These are phyloP conservation scores for Brasenia schreberi DNA, from an alignment of 164 flowering plant species.

Conservation along the genomic window DNA sequence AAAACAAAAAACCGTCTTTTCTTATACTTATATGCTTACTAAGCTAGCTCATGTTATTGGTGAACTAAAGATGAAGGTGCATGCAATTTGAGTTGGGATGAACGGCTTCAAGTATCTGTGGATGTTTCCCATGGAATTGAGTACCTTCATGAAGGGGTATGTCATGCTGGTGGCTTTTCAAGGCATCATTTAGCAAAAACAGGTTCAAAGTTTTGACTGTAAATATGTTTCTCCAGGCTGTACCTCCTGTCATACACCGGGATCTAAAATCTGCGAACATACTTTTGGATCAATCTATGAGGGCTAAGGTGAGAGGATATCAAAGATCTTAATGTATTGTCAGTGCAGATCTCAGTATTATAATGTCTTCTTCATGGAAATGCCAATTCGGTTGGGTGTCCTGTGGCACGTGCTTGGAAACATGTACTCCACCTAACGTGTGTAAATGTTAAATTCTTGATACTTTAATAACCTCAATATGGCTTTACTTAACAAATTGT, in stretches of 20 bases:
- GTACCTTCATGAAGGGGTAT: conserved; percentile 99
- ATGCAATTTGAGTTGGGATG: conserved; percentile 67
- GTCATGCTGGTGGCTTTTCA: conserved; percentile 1
- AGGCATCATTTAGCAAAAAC: background rate
- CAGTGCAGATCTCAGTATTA: too few relatives aligned
- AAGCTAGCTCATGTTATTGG: too few relatives aligned
- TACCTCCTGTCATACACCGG: conserved; percentile 93
- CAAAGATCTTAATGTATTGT: background rate
- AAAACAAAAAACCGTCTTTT: background rate
- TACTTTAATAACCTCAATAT: too few relatives aligned
- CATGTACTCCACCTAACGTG: too few relatives aligned
- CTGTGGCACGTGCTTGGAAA: too few relatives aligned
- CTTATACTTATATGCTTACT: conserved; percentile 5
- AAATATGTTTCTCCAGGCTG: conserved; percentile 54
- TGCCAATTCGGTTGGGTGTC: too few relatives aligned
- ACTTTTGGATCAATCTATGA: conserved; percentile 62
- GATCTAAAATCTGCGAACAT: conserved; percentile 95
- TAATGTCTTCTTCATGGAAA: too few relatives aligned
- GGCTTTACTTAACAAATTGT: too few relatives aligned
- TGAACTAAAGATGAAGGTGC: conserved; percentile 35
- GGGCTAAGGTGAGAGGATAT: conserved; percentile 62
- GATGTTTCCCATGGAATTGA: conserved; percentile 95
- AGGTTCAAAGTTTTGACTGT: background rate
- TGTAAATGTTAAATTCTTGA: too few relatives aligned
- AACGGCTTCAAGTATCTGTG: conserved; percentile 79